Evolutionary conservation across 371 early-diverging fungal genomes (phyloP).

Genomic region (Rhizomucor miehei): DNA sequence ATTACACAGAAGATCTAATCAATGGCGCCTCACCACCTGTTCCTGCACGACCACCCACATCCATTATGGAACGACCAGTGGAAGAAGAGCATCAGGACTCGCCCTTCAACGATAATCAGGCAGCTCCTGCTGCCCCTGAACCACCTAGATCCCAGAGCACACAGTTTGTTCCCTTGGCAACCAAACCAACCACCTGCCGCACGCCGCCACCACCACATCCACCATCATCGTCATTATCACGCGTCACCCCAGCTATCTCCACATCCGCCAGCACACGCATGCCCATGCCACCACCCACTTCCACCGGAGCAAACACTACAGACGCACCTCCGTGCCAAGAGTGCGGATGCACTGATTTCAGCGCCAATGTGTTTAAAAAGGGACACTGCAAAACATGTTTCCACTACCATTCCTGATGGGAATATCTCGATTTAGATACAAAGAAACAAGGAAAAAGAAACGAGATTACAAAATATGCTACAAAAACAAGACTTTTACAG

Average conservation of each 20-base stretch:
- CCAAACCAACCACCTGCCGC: conserved; percentile 7
- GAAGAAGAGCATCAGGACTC: conserved; percentile 8
- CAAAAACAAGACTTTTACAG: not conserved
- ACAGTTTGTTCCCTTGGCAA: conserved; percentile 12
- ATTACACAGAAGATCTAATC: conserved; percentile 58
- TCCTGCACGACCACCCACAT: conserved; percentile 12
- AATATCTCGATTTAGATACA: too few relatives aligned
- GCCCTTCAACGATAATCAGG: conserved; percentile 8
- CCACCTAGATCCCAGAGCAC: not conserved
- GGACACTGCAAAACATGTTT: conserved; percentile 69
- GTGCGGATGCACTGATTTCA: conserved; percentile 70
- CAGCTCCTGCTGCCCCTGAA: too few relatives aligned
- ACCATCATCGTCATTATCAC: conserved; percentile 3
- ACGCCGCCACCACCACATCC: conserved; percentile 15
- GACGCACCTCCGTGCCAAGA: conserved; percentile 27
- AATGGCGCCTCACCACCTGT: conserved; percentile 4
- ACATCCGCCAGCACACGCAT: conserved; percentile 1
- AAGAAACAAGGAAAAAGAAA: too few relatives aligned
- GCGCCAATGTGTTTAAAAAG: conserved; percentile 66
- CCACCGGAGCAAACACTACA: not conserved
- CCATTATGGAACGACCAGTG: conserved; percentile 10
- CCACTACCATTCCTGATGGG: conserved; percentile 44
- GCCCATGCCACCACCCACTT: conserved; percentile 2
- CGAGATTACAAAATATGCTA: not conserved
- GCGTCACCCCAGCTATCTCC: not conserved